phyloP scores from a whole-genome alignment of 306 rosid species.

The Medicago arabica region DNA sequence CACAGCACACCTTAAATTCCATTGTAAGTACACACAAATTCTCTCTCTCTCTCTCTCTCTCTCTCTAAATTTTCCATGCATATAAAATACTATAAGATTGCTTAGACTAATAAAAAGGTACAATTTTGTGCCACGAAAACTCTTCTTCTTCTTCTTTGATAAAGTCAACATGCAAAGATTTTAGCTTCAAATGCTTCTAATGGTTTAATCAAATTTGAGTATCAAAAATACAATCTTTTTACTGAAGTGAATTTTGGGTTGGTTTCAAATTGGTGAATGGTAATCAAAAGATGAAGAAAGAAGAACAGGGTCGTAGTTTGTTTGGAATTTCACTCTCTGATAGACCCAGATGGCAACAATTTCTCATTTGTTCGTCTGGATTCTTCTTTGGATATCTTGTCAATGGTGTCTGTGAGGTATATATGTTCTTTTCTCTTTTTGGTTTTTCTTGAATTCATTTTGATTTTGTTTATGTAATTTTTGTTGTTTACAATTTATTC shows the following conservation, averaged over 20 bases:
- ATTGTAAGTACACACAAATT: background rate
- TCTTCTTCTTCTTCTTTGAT: constrained; percentile 9
- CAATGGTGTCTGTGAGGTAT: constrained; percentile 94
- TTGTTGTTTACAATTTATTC: constrained; percentile 25
- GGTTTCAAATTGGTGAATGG: constrained; percentile 1
- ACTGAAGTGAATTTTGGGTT: constrained; percentile 41
- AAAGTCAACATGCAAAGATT: constrained; percentile 63
- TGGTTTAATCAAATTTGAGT: background rate
- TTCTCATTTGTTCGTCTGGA: constrained; percentile 90
- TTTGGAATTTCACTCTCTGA: constrained; percentile 93
- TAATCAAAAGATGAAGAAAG: constrained; percentile 65
- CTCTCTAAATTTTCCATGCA: constrained; percentile 42
- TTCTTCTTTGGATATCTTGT: constrained; percentile 97
- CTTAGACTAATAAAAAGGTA: constrained; percentile 38
- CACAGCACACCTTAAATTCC: background rate
- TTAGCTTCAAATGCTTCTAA: background rate
- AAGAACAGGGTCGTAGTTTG: constrained; percentile 75
- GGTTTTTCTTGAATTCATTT: constrained; percentile 21
- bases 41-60: constrained; percentile 34
- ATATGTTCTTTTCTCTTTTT: constrained; percentile 26
- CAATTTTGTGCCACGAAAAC: constrained; percentile 7
- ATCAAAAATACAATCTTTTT: constrained; percentile 20
- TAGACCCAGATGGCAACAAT: constrained; percentile 86
- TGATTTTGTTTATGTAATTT: constrained; percentile 32
- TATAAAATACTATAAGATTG: constrained; percentile 5